Base-by-base conservation (phyloP, 2,329 filamentous ascomycete species). In the Xylaria sp. region DNA sequence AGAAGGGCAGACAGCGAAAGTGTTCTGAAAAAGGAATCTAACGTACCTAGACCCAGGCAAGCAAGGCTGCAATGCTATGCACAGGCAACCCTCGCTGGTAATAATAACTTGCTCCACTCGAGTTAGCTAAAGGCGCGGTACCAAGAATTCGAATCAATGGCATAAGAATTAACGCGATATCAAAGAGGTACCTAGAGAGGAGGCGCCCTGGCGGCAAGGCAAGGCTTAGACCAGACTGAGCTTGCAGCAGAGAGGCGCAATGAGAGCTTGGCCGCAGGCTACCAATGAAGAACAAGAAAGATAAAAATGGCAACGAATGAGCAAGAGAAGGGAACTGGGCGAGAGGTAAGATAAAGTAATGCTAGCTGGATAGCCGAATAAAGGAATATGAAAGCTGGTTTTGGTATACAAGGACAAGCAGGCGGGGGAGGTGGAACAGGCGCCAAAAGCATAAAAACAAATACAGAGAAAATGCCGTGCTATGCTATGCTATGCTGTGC, bases 41-140 rank as follows among this genome's bases (percentile, higher is more conserved):
- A 69, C 62, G 12, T 64, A 70, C 65, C 47, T 54, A 5, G 29
- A 9, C 27, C 48, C 13, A 54, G 37, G 54, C 69, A 61, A 48
- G 62, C 58, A 64, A 60, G 64, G 59, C 63, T 63, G 50, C 50
- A 60, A 54, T 48, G 37, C 63, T 64, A 58, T 66, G 73, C 60
- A 63, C 66, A 66, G 69, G 67, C 25, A 68, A 47, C 63, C 63
- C 55, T 37, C 60, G 63, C 53, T 54, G 60, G 47, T 69, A 68
- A 65, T 71, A 65, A 71, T 73, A 69, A 60, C 67, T 71, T 68
- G 68, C 70, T 70, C 73, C 73, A 71, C 74, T 70, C 62, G 72
- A 65, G 71, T 75, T 70, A 74, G 72, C 67, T 66, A 68, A 69
- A 65, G 65, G 69, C 65, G 60, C 35, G 60, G 63, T 62, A 55